Evolutionary conservation across 2,329 filamentous ascomycete species (phyloP).

Genomic region (Byssoonygena ceratinophila): DNA sequence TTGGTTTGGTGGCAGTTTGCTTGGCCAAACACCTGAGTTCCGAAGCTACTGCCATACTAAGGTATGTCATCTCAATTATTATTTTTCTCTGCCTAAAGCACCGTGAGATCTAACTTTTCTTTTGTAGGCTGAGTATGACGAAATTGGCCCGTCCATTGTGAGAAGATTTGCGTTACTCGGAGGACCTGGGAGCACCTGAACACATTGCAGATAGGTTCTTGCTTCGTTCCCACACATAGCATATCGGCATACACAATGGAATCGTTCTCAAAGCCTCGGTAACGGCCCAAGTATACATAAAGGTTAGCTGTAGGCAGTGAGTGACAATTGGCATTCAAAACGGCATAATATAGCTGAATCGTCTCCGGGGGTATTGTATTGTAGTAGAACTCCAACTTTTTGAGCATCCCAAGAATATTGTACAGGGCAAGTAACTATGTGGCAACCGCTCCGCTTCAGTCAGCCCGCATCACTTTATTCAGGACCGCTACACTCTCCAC

Average conservation of each 20-base stretch:
- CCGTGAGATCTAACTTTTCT: conserved; percentile 5
- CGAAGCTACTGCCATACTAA: conserved; percentile 97
- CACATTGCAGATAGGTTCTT: background rate
- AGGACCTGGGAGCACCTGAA: conserved; percentile 58
- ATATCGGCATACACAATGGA: background rate
- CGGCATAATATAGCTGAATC: background rate
- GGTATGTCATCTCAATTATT: conserved; percentile 30
- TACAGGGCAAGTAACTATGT: background rate
- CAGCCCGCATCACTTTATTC: conserved; percentile 28
- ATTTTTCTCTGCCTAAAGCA: background rate
- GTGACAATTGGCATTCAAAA: background rate
- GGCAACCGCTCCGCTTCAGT: background rate
- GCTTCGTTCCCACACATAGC: background rate
- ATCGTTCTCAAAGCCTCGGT: background rate
- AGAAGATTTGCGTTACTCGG: conserved; percentile 87
- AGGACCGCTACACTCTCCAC: conserved; percentile 55
- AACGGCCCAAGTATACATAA: background rate
- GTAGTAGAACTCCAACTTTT: background rate
- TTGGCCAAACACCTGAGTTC: conserved; percentile 97
- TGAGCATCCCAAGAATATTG: background rate
- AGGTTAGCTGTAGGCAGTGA: background rate
- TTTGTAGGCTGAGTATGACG: conserved; percentile 59
- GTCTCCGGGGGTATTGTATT: background rate
- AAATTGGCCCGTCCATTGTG: conserved; percentile 91
- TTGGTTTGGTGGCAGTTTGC: conserved; percentile 94